Percentiles rank a stretch among this genome's conserved stretches.
Evolutionary conservation across 371 early-diverging fungal genomes (phyloP).

Genomic region (Blakeslea trispora): DNA sequence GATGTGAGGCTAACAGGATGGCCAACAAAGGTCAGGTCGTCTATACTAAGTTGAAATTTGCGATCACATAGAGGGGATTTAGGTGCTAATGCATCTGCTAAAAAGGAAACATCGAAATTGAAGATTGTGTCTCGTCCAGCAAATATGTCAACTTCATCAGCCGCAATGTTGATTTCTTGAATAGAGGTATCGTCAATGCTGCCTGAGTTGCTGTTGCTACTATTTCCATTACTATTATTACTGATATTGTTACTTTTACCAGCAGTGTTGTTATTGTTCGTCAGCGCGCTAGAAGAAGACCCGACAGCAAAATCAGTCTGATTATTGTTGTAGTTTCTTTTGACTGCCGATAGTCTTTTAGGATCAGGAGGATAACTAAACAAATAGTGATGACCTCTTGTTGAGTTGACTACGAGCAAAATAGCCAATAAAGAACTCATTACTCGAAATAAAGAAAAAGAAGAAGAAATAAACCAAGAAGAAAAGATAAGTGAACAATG

Average conservation of each 20-base stretch:
- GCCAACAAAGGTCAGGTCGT: slow-evolving; percentile 77
- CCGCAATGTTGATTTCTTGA: not conserved
- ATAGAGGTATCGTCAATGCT: not conserved
- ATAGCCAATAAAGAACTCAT: slow-evolving; percentile 56
- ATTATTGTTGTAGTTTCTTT: slow-evolving; percentile 3
- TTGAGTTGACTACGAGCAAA: slow-evolving; percentile 69
- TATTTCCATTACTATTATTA: slow-evolving; percentile 4
- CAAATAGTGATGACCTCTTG: slow-evolving; percentile 71
- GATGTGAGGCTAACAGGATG: slow-evolving; percentile 62
- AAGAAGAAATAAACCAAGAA: not conserved
- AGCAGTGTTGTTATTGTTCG: slow-evolving; percentile 11
- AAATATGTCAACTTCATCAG: slow-evolving; percentile 24
- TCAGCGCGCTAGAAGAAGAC: slow-evolving; percentile 6
- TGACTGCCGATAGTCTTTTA: slow-evolving; percentile 26
- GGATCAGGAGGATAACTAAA: slow-evolving; percentile 66
- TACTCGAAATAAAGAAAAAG: not conserved
- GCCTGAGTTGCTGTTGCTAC: not conserved
- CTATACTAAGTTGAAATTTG: slow-evolving; percentile 79
- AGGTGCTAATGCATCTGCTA: slow-evolving; percentile 78
- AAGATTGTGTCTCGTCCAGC: slow-evolving; percentile 56
- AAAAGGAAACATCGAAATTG: slow-evolving; percentile 67
- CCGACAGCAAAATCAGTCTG: slow-evolving; percentile 16
- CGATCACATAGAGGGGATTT: slow-evolving; percentile 71
- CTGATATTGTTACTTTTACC: slow-evolving; percentile 3
- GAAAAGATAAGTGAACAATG: not conserved